Evolutionary conservation across 2,329 filamentous ascomycete genomes (phyloP), one percentile per base, ranked within the genome.

Genomic region (Colletotrichum acutatum): DNA sequence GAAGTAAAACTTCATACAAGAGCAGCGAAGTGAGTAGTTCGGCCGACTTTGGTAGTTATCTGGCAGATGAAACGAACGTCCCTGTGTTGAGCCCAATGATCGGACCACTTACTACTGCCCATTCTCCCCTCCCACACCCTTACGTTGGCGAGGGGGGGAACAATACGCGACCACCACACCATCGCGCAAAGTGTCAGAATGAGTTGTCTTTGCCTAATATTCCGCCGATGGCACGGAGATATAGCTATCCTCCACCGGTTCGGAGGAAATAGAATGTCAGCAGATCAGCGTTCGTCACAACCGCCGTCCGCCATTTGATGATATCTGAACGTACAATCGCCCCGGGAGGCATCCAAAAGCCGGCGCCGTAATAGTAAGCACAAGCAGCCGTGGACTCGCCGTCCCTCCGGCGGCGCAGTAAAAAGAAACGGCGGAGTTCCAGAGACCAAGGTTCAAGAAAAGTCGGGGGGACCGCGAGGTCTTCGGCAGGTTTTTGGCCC

Each of bases 401-500:
- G 42, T 11, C 4, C 4, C 6, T 12, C 59, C 37, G 37, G 59
- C 59, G 42, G 60, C 60, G 16, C 11, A 62, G 42, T 19, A 52
- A 52, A 26, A 5, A 22, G 16, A 6, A 42, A 6, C 28, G 28
- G 46, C 60, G 28, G n/a, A 63, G n/a, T 53, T 53, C 52, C 11
- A 28, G 22, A 8, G 42, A 19, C 16, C 26, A n/a, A 2, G 4
- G 6, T 5, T 24, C 19, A 14, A 24, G 8, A 14, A 30, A 64
- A 58, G n/a, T 46, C 28, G 65, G 58, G 56, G 56, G 64, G 28
- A 61, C 61, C 22, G 49, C 26, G 9, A 30, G 64, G 64, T 62
- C 64, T 58, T 71, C 58, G 68, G 64, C 58, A 71, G 57, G 28
- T 58, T 57, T 68, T 12, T 68, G 37, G 42, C 16, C 37, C 34